Evolutionary conservation across 179 eudicot genomes (phyloP).

Genomic region (Beta macrorhiza): DNA sequence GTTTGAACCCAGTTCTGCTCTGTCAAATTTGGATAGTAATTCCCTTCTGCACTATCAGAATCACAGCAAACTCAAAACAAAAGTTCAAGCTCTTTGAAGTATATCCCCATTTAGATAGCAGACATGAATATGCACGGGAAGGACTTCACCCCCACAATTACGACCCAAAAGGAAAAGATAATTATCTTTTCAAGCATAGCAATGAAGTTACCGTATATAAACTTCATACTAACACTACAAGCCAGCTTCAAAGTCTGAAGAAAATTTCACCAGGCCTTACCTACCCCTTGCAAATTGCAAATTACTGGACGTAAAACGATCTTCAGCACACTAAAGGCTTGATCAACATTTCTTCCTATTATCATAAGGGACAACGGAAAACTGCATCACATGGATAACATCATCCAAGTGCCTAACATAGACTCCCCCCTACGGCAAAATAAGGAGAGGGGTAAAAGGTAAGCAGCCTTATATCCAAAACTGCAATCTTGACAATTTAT

Average conservation of each 20-base stretch:
- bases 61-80: no score
- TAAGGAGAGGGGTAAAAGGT: neutral
- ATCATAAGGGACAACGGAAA: neutral
- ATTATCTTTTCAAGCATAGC: neutral
- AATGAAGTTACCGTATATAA: neutral
- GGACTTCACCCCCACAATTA: neutral
- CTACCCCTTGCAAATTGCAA: neutral
- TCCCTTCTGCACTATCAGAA: no score
- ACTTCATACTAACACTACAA: slow-evolving; percentile 7
- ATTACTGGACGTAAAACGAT: neutral
- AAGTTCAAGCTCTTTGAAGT: neutral
- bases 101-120: neutral
- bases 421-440: neutral
- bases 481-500: neutral
- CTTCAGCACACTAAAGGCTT: neutral
- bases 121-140: neutral
- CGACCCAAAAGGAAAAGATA: no score
- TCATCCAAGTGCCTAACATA: neutral
- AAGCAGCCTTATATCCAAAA: neutral
- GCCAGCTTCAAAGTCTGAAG: neutral
- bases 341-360: neutral
- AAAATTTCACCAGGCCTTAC: neutral
- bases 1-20: neutral
- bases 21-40: no score
- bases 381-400: neutral